A percentile compares a stretch with the other conserved stretches of the same genome.
phyloP scores from a whole-genome alignment of 179 eudicot species.

The Silene coronaria region DNA sequence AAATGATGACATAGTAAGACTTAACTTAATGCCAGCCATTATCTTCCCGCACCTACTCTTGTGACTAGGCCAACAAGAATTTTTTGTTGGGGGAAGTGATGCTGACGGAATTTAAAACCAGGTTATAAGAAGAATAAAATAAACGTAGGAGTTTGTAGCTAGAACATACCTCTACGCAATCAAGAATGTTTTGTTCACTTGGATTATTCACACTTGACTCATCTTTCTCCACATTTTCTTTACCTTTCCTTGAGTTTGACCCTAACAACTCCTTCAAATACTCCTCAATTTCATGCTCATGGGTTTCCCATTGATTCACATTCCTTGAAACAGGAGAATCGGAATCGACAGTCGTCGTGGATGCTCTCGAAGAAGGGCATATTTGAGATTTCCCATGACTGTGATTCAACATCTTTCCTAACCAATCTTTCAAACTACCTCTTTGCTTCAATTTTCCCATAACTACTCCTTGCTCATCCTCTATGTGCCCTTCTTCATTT shows the following conservation, averaged over 20 bases:
- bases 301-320: conserved; percentile 37
- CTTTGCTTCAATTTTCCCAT: conserved; percentile 44
- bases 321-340: conserved; percentile 30
- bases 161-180: conserved; percentile 31
- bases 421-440: conserved; percentile 44
- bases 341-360: conserved; percentile 20
- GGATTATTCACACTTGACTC: conserved; percentile 20
- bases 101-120: not conserved
- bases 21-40: not conserved
- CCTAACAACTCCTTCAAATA: conserved; percentile 47
- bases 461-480: conserved; percentile 49
- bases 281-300: conserved; percentile 51
- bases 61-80: not conserved
- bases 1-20: not conserved
- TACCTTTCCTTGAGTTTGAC: conserved; percentile 27
- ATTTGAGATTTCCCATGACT: conserved; percentile 23
- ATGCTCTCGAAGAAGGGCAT: conserved; percentile 26
- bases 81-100: not conserved
- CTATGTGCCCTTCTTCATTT: conserved; percentile 41
- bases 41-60: conserved; percentile 18
- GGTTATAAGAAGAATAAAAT: not conserved
- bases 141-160: conserved; percentile 1
- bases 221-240: conserved; percentile 27
- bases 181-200: conserved; percentile 26
- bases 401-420: conserved; percentile 35